Base-by-base conservation (phyloP, 2,329 filamentous ascomycete genomes). In the Cyclaneusma minus region DNA sequence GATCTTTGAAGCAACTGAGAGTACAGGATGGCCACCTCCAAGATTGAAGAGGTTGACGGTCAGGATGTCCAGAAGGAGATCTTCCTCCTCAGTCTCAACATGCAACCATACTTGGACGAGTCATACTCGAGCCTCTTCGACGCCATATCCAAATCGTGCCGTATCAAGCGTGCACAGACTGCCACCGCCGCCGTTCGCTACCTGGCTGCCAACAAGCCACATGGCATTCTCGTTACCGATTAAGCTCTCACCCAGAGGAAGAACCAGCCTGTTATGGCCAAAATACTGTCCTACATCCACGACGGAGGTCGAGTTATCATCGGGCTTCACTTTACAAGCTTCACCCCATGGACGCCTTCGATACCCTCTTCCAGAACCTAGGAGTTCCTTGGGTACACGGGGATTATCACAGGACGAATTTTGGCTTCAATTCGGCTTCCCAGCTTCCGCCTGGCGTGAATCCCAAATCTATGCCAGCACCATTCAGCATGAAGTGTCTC, bases 401-500 rank as follows among this genome's bases (percentile, higher is more conserved):
- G 13, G 27, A 37, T 14, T 45, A 45, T 27, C 27, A 32, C 13
- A 29, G 42, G 6, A 31, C 30, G 3, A 33, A 25, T 4, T 32
- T 44, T 22, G 11, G 30, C 6, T 25, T 42, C 24, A 45, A 44
- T 31, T 22, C 26, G 3, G 22, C 25, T 17, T 32, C 28, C 26
- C 22, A 18, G 7, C 26, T 39, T 11, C 38, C 33, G 11, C 6
- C 10, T 11, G 22, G 27, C 12, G 21, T 23, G 4, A 12, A 16
- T 4, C 7, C 13, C 21, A 14, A 21, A 6, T 33, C 29, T 10
- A 26, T 47, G 5, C 40, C 44, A 12, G 21, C n/a, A 5, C 21
- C 30, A 8, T 43, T 40, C 23, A 42, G 31, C 27, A 44, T 47
- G 42, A 47, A 48, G 34, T 42, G 25, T 4, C 30, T 47, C 6